Base-by-base conservation (phyloP, 331 rosid species). In the Acacia concinna region DNA sequence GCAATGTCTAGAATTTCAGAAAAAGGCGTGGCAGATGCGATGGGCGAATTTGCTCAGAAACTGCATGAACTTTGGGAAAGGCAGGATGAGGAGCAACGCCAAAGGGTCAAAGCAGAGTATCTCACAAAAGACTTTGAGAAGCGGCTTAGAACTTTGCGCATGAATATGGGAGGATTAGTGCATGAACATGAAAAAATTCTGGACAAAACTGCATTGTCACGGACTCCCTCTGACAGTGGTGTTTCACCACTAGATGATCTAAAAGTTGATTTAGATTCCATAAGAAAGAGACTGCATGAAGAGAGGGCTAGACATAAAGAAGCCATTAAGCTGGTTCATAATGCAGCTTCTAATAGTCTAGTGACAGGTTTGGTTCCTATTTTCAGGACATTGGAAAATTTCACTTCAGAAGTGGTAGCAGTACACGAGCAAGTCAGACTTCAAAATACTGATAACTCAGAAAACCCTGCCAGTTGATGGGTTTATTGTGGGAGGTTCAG, bases 361-460 rank as follows among this genome's bases (percentile, higher is more conserved):
- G 90, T 91, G 57, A 81, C 89, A 10, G 98, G 99, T 71, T 84
- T 96, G 91, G 81, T 94, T 82, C 99, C 99, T 68, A 96, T 96
- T 40, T 93, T 96, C 27, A 90, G 89, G 91, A 90, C 97, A 23
- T 71, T 96, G 79, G 97, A 85, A 77, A 86, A 84, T 76, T 96
- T 93, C 84, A 88, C 92, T 81, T 89, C 94, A 2, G 95, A 91
- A 84, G 97, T 86, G 82, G 85, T 90, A 87, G 90, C 85, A 69
- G 98, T 90, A 76, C 92, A 96, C 3, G 98, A 91, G 80, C 91
- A 90, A 76, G 97, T 96, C 74, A 89, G 99, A 81, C 87, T 94
- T 63, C 69, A 81, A 82, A 82, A 73, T 27, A 62, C 78, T 1
- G 82, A 63, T 43, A 83, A 69, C 72, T 69, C 78, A 87, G 85